phyloP scores from a whole-genome alignment of 257 asterid species.

The Voacanga thouarsii region DNA sequence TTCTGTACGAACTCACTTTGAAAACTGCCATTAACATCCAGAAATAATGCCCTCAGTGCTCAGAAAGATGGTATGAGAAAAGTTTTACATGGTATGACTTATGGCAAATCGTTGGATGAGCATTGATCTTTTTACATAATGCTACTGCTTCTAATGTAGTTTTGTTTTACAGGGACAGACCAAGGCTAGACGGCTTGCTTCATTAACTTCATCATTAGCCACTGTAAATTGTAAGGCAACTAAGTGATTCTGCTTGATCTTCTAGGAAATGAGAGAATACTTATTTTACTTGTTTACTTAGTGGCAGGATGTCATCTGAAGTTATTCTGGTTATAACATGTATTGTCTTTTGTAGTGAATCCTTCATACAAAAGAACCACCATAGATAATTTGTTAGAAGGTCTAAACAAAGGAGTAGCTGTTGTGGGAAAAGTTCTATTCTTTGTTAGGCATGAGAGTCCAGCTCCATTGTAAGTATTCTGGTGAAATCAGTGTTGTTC shows the following conservation, averaged over 20 bases:
- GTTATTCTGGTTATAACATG: constrained; percentile 9
- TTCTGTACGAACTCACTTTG: neutral
- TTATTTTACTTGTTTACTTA: constrained; percentile 15
- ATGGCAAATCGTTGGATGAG: neutral
- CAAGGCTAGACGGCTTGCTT: constrained; percentile 68
- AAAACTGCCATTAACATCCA: neutral
- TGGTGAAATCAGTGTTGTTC: constrained; percentile 1
- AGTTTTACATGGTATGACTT: neutral
- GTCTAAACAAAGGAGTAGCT: constrained; percentile 78
- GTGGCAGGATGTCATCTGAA: constrained; percentile 17
- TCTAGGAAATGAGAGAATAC: neutral
- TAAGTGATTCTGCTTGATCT: constrained; percentile 1
- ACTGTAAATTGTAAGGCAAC: constrained; percentile 55
- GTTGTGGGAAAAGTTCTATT: constrained; percentile 64
- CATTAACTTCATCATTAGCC: constrained; percentile 64
- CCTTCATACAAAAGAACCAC: constrained; percentile 58
- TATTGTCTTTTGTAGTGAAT: constrained; percentile 47
- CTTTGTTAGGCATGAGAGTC: constrained; percentile 58
- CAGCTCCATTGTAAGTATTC: constrained; percentile 71
- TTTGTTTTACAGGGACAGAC: constrained; percentile 58
- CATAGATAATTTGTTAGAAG: constrained; percentile 61
- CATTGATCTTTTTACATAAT: neutral
- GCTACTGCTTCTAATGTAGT: constrained; percentile 8
- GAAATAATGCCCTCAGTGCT: neutral
- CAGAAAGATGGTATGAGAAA: neutral